Evolutionary conservation across 805 yeast genomes (phyloP).

Genomic region (Metschnikowia proteae): DNA sequence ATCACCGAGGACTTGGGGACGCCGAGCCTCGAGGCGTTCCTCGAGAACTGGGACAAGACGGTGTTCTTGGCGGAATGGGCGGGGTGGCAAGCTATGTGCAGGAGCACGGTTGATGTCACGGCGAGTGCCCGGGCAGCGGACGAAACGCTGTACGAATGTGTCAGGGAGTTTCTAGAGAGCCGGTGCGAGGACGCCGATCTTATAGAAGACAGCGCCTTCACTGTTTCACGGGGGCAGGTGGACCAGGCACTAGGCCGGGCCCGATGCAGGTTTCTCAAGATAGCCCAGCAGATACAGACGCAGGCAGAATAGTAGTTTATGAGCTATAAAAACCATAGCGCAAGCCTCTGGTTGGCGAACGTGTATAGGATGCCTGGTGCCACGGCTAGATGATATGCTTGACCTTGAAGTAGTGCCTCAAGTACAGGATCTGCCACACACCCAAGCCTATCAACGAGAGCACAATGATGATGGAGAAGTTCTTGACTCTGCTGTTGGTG

Average conservation of each 20-base stretch:
- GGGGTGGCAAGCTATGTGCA: constrained; percentile 4
- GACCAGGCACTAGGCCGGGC: background rate
- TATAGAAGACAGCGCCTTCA: constrained; percentile 10
- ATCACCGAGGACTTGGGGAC: constrained; percentile 9
- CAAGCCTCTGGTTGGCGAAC: too few species aligned
- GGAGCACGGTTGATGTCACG: background rate
- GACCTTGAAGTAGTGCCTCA: constrained; percentile 87
- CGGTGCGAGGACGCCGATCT: constrained; percentile 13
- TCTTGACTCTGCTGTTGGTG: constrained; percentile 87
- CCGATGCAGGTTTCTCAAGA: background rate
- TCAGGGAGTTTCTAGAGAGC: constrained; percentile 7
- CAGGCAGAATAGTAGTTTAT: background rate
- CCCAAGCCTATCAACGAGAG: constrained; percentile 74
- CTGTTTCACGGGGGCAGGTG: constrained; percentile 4
- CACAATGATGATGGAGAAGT: constrained; percentile 72
- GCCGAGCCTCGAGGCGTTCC: constrained; percentile 17
- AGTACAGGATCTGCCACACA: constrained; percentile 86
- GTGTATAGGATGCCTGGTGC: too few species aligned
- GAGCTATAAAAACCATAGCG: background rate
- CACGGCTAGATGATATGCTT: constrained; percentile 61
- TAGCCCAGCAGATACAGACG: background rate
- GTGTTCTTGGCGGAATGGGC: constrained; percentile 22
- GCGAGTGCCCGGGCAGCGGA: constrained; percentile 1
- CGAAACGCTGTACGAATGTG: background rate
- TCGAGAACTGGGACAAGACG: constrained; percentile 24